Conservation (phyloP, 305 asterid genomes). For the Fraxinus dipetala region DNA sequence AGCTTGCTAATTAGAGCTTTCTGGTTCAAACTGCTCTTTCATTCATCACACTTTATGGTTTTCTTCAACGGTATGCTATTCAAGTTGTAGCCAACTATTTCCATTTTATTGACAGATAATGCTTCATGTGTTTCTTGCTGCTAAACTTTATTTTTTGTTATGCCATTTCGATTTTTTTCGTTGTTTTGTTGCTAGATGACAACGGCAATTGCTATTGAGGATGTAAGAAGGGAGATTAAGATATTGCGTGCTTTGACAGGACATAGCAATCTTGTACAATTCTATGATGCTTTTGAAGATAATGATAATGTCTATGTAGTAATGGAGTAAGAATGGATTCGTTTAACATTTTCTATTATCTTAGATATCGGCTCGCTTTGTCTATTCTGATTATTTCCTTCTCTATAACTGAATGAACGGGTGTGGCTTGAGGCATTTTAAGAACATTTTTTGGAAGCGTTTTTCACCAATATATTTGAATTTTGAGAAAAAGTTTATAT, state of each 20-base stretch:
- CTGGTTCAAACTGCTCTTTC: neutral
- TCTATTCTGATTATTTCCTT: neutral
- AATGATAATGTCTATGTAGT: conserved; percentile 58
- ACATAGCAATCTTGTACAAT: conserved; percentile 52
- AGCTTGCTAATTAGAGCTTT: neutral
- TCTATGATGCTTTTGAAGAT: conserved; percentile 70
- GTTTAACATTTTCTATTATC: neutral
- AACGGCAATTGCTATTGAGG: conserved; percentile 61
- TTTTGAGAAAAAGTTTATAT: neutral
- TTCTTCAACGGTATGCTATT: neutral
- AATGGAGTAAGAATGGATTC: conserved; percentile 65
- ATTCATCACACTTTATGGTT: neutral
- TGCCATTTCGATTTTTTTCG: neutral
- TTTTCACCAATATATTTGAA: neutral
- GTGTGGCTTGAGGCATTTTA: neutral
- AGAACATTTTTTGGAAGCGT: neutral
- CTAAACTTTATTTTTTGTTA: neutral
- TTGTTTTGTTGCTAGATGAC: conserved; percentile 51
- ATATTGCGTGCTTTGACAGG: conserved; percentile 57
- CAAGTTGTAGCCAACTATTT: neutral
- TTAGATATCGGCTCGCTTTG: neutral
- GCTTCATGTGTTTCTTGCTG: neutral
- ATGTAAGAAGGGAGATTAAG: conserved; percentile 63
- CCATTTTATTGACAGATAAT: neutral
- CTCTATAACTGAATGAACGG: neutral